These are phyloP conservation scores for Wickerhamiella kurtzmanii DNA, from an alignment of 805 yeast species.

Conservation along the genomic window DNA sequence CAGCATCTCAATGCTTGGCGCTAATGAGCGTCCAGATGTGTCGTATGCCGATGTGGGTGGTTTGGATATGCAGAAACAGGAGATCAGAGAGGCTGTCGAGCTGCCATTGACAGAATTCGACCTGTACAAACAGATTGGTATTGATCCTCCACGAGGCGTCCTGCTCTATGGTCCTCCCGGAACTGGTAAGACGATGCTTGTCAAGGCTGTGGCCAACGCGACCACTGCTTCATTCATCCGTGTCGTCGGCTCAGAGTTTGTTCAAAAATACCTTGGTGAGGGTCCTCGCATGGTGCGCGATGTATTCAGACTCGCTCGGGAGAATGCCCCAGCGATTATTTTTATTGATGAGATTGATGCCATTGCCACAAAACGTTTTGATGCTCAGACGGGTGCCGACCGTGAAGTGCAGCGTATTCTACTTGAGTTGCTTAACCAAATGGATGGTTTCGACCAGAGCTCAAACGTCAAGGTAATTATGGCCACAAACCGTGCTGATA, in stretches of 20 bases:
- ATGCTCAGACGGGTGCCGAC: conserved; percentile 99
- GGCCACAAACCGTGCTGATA: conserved; percentile 99
- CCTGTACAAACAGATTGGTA: conserved; percentile 91
- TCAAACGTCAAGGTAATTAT: conserved; percentile 93
- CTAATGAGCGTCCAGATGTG: conserved; percentile 89
- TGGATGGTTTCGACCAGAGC: conserved; percentile 98
- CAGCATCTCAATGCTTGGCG: conserved; percentile 85
- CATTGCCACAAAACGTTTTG: conserved; percentile 96
- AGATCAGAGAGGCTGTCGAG: conserved; percentile 96
- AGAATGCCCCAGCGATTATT: conserved; percentile 91
- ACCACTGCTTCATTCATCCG: conserved; percentile 93
- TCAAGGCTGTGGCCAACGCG: conserved; percentile 95
- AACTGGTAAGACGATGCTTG: conserved; percentile 98
- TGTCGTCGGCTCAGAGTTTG: conserved; percentile 96
- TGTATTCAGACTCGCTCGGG: conserved; percentile 92
- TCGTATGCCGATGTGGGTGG: conserved; percentile 98
- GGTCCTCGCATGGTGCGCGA: conserved; percentile 99
- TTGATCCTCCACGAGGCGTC: conserved; percentile 98
- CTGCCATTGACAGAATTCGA: conserved; percentile 93
- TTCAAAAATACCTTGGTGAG: conserved; percentile 95
- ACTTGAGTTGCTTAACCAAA: conserved; percentile 89
- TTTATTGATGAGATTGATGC: conserved; percentile 99
- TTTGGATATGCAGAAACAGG: conserved; percentile 97
- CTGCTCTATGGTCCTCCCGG: conserved; percentile 99
- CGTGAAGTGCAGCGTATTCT: conserved; percentile 97